phyloP scores from a whole-genome alignment of 1,139 yeast species.

The Kurtzmaniella quercitrusa region DNA sequence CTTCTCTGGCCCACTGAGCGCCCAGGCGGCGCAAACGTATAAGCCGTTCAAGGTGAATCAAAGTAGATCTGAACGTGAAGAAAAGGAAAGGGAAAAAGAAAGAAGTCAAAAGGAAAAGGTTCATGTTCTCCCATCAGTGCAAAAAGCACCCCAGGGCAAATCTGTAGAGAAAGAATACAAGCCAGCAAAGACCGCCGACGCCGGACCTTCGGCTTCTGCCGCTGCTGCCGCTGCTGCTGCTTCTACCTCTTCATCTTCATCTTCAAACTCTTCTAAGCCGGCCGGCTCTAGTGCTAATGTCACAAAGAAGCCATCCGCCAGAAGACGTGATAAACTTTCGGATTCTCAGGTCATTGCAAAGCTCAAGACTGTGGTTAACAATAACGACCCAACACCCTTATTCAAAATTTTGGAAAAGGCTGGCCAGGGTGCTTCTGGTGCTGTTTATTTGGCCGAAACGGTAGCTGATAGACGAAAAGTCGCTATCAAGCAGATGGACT shows the following conservation, averaged over 20 bases:
- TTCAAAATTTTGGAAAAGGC: conserved; percentile 90
- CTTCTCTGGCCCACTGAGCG: background rate
- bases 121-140: background rate
- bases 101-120: conserved; percentile 4
- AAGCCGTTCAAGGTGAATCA: conserved; percentile 1
- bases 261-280: conserved; percentile 11
- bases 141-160: background rate
- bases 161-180: background rate
- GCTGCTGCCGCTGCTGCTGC: conserved; percentile 12
- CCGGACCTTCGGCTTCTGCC: conserved; percentile 3
- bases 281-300: conserved; percentile 40
- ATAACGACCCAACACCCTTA: conserved; percentile 77
- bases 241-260: conserved; percentile 21
- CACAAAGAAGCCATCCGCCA: conserved; percentile 13
- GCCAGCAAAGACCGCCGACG: background rate
- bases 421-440: conserved; percentile 99
- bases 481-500: conserved; percentile 95
- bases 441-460: conserved; percentile 85
- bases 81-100: conserved; percentile 1
- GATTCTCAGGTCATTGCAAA: conserved; percentile 85
- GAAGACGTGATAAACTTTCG: conserved; percentile 67
- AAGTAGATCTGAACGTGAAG: conserved; percentile 1
- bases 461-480: conserved; percentile 44
- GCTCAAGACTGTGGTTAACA: conserved; percentile 77
- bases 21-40: background rate